Evolutionary conservation across 805 yeast genomes (phyloP).

Genomic region (Vanderwaltozyma yarrowii): DNA sequence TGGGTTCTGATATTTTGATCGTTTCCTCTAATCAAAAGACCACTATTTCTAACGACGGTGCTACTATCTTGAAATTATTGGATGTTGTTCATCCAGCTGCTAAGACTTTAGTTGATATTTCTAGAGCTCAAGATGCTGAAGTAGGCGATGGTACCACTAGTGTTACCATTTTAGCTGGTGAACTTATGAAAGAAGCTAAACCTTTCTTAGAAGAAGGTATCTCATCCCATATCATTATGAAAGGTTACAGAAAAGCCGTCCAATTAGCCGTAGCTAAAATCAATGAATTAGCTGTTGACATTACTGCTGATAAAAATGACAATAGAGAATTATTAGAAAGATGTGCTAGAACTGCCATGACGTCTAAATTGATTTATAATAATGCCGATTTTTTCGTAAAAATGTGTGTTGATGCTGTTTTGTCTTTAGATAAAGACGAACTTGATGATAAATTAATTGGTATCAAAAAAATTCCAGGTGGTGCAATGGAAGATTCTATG

Average conservation of each 20-base stretch:
- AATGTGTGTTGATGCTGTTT: conserved; percentile 94
- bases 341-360: conserved; percentile 97
- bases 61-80: conserved; percentile 81
- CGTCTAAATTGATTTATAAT: conserved; percentile 81
- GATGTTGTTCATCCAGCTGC: conserved; percentile 99
- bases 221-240: conserved; percentile 77
- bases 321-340: conserved; percentile 72
- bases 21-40: conserved; percentile 78
- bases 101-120: conserved; percentile 84
- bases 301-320: conserved; percentile 39
- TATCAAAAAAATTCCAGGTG: conserved; percentile 90
- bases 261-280: conserved; percentile 64
- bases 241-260: conserved; percentile 80
- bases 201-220: conserved; percentile 92
- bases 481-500: conserved; percentile 87
- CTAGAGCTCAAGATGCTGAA: conserved; percentile 95
- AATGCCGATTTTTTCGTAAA: conserved; percentile 86
- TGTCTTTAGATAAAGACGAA: conserved; percentile 73
- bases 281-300: conserved; percentile 63
- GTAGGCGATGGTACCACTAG: conserved; percentile 99
- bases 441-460: conserved; percentile 88
- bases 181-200: conserved; percentile 82
- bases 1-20: conserved; percentile 90
- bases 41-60: conserved; percentile 97
- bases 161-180: conserved; percentile 90